phyloP scores from a whole-genome alignment of 2,329 filamentous ascomycete genomes.

The Plectosphaerella cucumerina region DNA sequence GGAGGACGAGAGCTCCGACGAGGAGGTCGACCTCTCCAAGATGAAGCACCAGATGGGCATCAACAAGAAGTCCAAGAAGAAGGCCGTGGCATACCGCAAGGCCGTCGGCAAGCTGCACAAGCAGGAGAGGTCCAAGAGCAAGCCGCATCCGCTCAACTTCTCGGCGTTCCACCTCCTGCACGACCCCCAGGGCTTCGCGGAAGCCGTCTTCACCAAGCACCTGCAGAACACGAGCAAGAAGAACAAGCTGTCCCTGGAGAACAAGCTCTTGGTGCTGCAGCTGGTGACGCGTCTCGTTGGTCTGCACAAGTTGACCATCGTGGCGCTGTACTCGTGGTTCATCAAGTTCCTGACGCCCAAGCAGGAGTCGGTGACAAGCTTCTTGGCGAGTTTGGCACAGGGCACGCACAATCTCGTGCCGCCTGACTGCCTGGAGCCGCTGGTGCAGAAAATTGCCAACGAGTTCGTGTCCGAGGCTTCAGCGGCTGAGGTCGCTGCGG shows the following conservation, averaged over 20 bases:
- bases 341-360: slow-evolving; percentile 85
- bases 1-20: slow-evolving; percentile 83
- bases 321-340: slow-evolving; percentile 94
- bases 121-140: slow-evolving; percentile 81
- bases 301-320: slow-evolving; percentile 84
- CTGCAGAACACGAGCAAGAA: slow-evolving; percentile 69
- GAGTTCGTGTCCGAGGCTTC: slow-evolving; percentile 96
- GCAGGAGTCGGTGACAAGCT: slow-evolving; percentile 87
- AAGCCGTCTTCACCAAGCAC: slow-evolving; percentile 85
- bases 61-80: slow-evolving; percentile 96
- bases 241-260: slow-evolving; percentile 79
- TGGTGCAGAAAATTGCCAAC: slow-evolving; percentile 94
- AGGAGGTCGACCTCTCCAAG: slow-evolving; percentile 75
- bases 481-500: slow-evolving; percentile 83
- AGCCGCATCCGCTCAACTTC: slow-evolving; percentile 88
- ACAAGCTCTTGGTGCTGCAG: slow-evolving; percentile 85
- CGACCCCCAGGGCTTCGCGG: slow-evolving; percentile 91
- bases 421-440: slow-evolving; percentile 84
- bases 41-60: slow-evolving; percentile 82
- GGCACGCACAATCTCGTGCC: slow-evolving; percentile 88
- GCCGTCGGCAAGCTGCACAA: slow-evolving; percentile 79
- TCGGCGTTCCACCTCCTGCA: slow-evolving; percentile 91
- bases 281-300: slow-evolving; percentile 88
- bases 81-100: slow-evolving; percentile 71
- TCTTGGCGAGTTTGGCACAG: slow-evolving; percentile 88